Evolutionary conservation across 257 asterid species (phyloP).

Genomic region (Ballota nigra): DNA sequence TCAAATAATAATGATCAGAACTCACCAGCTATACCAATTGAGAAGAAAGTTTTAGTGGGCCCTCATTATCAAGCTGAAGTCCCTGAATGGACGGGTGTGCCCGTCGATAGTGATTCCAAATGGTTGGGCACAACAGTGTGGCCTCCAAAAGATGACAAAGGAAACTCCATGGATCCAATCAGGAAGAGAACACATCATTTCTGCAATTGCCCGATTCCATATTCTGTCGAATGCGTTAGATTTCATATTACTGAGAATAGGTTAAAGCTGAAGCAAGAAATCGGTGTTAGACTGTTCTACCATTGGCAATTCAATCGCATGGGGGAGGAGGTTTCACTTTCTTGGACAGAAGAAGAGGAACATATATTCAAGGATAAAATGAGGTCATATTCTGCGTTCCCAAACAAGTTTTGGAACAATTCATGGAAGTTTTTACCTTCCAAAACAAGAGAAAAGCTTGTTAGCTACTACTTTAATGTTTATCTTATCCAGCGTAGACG

Average conservation of each 20-base stretch:
- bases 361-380: constrained; percentile 49
- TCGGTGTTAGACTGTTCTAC: constrained; percentile 40
- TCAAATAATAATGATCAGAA: constrained; percentile 9
- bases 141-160: constrained; percentile 41
- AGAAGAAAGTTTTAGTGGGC: constrained; percentile 42
- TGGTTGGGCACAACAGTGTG: constrained; percentile 73
- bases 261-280: constrained; percentile 48
- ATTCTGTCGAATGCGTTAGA: constrained; percentile 62
- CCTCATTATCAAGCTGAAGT: constrained; percentile 59
- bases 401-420: constrained; percentile 46
- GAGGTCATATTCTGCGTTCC: constrained; percentile 24
- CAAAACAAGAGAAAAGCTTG: constrained; percentile 50
- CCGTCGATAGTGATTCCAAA: constrained; percentile 56
- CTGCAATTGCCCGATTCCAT: constrained; percentile 49
- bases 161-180: constrained; percentile 28
- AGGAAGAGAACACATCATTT: constrained; percentile 43
- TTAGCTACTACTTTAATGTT: constrained; percentile 79
- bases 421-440: constrained; percentile 41
- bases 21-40: constrained; percentile 22
- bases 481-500: constrained; percentile 56
- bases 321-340: constrained; percentile 93
- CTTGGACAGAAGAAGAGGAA: constrained; percentile 72
- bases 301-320: constrained; percentile 60
- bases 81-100: constrained; percentile 62
- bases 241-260: constrained; percentile 74